Evolutionary conservation across 2,329 filamentous ascomycete genomes (phyloP), one percentile per base, ranked within the genome.

Genomic region (Fusarium sp.): DNA sequence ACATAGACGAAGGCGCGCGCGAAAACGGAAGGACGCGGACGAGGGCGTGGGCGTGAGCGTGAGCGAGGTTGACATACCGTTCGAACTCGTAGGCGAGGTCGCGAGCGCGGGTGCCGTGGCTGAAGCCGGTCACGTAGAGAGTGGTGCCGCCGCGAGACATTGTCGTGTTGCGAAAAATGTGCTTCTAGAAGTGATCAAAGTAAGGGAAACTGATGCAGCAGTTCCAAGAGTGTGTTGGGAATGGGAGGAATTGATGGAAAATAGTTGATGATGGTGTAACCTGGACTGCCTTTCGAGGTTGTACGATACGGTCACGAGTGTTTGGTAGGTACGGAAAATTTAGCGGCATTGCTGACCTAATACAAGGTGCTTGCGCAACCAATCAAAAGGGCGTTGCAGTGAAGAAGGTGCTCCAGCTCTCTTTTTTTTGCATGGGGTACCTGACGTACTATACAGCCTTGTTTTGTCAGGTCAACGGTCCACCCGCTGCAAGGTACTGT

Each of bases 51-150:
- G 67, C 78, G 76, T 76, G 76, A 77, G 74, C 79, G 79, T 75
- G 76, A 75, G 72, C 80, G 80, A 84, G 84, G 85, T 83, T 87
- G 88, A 97, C 94, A 90, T 97, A 98, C 94, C 95, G 94, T 94
- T 98, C 95, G 92, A 98, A 98, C 88, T 98, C 95, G 92, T 97
- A 98, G 87, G 95, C 94, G 83, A 98, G 93, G 88, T 99, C 94
- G 90, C 96, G 94, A 83, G 96, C 94, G 87, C 96, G 94, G 83
- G 95, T 98, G 83, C 95, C 94, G 84, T 97, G 94, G 89, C 95
- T 97, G 84, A 99, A 99, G 88, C 96, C 96, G 80, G 94, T 97
- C 83, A 98, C 95, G 87, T 98, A 98, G 76, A 98, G 93, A 62
- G 95, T 98, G 67, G 93, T 97, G 77, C 94, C 92, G 82, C 92